Evolutionary conservation across 306 rosid species (phyloP), one percentile per base, ranked within the genome.

Genomic region (Castanea mollissima): DNA sequence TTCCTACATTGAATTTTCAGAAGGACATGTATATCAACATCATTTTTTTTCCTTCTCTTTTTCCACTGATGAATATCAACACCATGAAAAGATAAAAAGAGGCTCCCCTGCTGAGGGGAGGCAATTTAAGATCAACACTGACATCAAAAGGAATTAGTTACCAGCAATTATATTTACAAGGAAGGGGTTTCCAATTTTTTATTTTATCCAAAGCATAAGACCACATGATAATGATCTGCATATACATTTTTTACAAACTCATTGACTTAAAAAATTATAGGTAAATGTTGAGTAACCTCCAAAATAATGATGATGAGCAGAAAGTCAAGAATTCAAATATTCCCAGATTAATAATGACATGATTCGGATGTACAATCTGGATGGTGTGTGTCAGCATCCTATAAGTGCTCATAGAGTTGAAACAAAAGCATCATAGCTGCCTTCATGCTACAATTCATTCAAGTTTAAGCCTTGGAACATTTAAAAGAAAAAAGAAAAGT

Each of bases 1-100:
- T 96, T 91, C 90, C 99, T 96, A 87, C 77, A 82, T 72, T 34
- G 38, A 80, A 25, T 60, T 67, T 74, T 44, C 78, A 59, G 41
- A 68, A 74, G 67, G 74, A 80, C 25, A 74, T 34, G 74, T n/a
- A 77, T 57, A 79, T 67, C 60, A 67, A 67, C 10, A 19, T 18
- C 23, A 34, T 16, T 9, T 34, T 18, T n/a, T 29, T 7, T 25
- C 29, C 15, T 25, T 62, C 3, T 49, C 54, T 49, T 49, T 49
- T 49, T 10, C 54, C 54, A 49, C 14, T 49, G 54, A 49, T 49
- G 3, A 10, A 49, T 49, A 49, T 49, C 54, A 49, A 49, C 54
- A 49, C 16, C 8, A 71, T 10, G 18, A 46, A 72, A 80, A 74
- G 64, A 63, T 15, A 64, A 74, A 46, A 35, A 14, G 54, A 2